Conservation (phyloP, 164 flowering plant species). For the Cinnamomum micranthum region DNA sequence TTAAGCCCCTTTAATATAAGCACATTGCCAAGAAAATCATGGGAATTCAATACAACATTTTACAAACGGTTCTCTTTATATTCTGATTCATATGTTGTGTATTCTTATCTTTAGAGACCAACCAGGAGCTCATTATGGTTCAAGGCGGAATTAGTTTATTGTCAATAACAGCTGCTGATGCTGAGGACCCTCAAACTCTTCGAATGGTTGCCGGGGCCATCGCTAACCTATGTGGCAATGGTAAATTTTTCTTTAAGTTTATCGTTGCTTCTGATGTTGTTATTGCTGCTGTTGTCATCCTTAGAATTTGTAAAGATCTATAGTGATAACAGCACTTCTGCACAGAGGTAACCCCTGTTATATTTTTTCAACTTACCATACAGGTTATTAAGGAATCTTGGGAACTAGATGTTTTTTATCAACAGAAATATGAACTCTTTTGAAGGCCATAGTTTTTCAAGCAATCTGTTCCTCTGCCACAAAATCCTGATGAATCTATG, state of each 20-base stretch:
- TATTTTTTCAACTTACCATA: too few species aligned
- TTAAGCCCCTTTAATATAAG: too few species aligned
- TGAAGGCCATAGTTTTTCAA: too few species aligned
- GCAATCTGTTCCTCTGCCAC: too few species aligned
- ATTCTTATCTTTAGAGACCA: conserved; percentile 56
- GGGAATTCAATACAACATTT: too few species aligned
- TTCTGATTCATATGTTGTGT: conserved; percentile 1
- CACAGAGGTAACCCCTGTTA: too few species aligned
- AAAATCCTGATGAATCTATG: too few species aligned
- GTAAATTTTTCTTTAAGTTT: conserved; percentile 31
- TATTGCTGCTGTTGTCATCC: not conserved
- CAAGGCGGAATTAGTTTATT: conserved; percentile 85
- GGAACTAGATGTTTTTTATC: too few species aligned
- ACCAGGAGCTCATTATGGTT: conserved; percentile 94
- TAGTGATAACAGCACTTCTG: not conserved
- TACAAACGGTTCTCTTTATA: not conserved
- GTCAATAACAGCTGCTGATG: conserved; percentile 68
- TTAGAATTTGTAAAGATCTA: not conserved
- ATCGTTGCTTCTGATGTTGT: not conserved
- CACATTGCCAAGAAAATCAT: too few species aligned
- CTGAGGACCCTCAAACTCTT: conserved; percentile 94
- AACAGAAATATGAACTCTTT: too few species aligned
- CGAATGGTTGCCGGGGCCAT: conserved; percentile 99
- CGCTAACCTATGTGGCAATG: conserved; percentile 96
- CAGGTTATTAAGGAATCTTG: too few species aligned